Conservation (phyloP, 345 rosid genomes). For the Gossypium ekmanianum region DNA sequence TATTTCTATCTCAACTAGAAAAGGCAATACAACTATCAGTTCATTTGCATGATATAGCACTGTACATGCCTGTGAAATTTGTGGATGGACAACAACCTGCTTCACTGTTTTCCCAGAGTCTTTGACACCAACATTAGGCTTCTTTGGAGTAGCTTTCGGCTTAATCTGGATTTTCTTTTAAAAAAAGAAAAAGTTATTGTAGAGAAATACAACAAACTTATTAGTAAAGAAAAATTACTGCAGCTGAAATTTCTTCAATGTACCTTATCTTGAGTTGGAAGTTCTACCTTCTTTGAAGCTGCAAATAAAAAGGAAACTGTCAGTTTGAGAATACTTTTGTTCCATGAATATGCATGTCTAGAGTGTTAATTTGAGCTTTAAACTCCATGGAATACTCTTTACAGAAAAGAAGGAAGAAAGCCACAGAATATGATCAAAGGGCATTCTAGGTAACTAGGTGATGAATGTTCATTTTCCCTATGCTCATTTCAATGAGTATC, state of each 20-base stretch:
- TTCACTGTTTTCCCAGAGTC: conserved; percentile 43
- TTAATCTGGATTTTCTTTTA: conserved; percentile 31
- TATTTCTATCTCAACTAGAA: not conserved
- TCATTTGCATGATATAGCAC: conserved; percentile 18
- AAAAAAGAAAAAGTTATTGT: conserved; percentile 23
- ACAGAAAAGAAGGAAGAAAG: not conserved
- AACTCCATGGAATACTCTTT: not conserved
- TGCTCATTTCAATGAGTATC: not conserved
- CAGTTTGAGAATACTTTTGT: conserved; percentile 7
- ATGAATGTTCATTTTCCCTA: not conserved
- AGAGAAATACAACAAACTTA: conserved; percentile 6
- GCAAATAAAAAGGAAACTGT: not conserved
- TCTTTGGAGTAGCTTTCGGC: conserved; percentile 41
- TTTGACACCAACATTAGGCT: conserved; percentile 39
- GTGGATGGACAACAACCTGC: conserved; percentile 40
- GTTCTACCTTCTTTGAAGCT: conserved; percentile 31
- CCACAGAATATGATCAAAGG: not conserved
- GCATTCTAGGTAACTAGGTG: too few relatives aligned
- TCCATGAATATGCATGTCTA: not conserved
- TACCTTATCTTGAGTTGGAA: conserved; percentile 50
- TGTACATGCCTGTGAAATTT: conserved; percentile 39
- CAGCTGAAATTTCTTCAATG: conserved; percentile 17
- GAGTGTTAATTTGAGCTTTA: not conserved
- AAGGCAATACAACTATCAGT: not conserved
- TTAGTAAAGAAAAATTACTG: conserved; percentile 15